Evolutionary conservation across 2,329 filamentous ascomycete genomes (phyloP).

Genomic region (Paecilomyces sp.): DNA sequence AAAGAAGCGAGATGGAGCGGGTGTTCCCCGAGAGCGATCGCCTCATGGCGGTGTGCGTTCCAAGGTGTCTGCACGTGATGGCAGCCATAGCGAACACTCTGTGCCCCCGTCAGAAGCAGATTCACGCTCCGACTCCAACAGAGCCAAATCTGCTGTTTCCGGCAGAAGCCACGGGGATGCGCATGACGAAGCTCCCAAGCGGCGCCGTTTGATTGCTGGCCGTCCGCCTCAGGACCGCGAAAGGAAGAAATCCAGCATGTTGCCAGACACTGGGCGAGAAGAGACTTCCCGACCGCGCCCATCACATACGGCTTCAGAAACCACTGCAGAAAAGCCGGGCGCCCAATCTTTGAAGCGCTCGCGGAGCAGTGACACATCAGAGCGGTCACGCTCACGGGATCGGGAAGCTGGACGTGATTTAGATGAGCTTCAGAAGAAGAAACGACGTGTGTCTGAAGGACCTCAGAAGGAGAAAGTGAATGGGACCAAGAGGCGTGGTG

Average conservation of each 20-base stretch:
- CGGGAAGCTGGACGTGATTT: conserved; percentile 23
- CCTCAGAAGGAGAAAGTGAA: conserved; percentile 23
- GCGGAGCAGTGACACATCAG: conserved; percentile 35
- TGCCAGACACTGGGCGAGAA: conserved; percentile 35
- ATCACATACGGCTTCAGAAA: conserved; percentile 17
- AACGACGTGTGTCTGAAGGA: conserved; percentile 34
- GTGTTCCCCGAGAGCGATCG: conserved; percentile 18
- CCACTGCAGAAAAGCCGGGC: conserved; percentile 11
- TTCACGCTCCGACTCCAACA: conserved; percentile 18
- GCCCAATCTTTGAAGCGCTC: conserved; percentile 29
- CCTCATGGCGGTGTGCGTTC: conserved; percentile 10
- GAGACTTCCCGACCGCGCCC: conserved; percentile 24
- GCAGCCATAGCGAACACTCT: conserved; percentile 16
- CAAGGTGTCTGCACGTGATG: conserved; percentile 17
- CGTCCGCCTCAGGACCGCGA: conserved; percentile 32
- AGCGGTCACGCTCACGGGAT: conserved; percentile 27
- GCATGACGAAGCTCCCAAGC: conserved; percentile 29
- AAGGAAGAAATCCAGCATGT: conserved; percentile 25
- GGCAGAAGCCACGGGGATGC: conserved; percentile 25
- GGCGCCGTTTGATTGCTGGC: conserved; percentile 34
- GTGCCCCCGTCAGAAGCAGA: conserved; percentile 25
- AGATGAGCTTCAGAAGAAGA: conserved; percentile 34
- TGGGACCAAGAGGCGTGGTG: conserved; percentile 21
- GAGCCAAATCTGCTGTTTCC: conserved; percentile 17
- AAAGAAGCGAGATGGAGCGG: conserved; percentile 17